A percentile compares a stretch with the other conserved stretches of the same genome.
These are phyloP conservation scores for Xylariaceae sp. DNA, from an alignment of 2,329 filamentous ascomycete genomes.

Conservation along the genomic window DNA sequence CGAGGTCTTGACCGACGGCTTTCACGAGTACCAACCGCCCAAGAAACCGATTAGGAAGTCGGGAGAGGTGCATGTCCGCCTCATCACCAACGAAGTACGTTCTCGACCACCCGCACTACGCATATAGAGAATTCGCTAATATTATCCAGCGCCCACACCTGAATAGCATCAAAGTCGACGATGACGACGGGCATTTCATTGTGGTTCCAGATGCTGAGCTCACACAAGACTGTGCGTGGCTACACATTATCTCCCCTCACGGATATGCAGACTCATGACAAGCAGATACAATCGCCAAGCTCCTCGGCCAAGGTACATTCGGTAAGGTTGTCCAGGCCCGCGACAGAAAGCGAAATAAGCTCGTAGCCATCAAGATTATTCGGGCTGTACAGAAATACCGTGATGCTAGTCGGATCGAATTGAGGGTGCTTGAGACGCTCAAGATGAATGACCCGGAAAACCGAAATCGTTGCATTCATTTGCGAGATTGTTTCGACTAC, in stretches of 20 bases:
- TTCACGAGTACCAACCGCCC: conserved; percentile 78
- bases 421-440: conserved; percentile 86
- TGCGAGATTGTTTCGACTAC: conserved; percentile 96
- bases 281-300: conserved; percentile 78
- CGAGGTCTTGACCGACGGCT: conserved; percentile 66
- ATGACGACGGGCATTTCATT: conserved; percentile 96
- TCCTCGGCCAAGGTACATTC: conserved; percentile 95
- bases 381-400: conserved; percentile 97
- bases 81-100: conserved; percentile 61
- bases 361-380: conserved; percentile 95
- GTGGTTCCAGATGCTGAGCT: conserved; percentile 82
- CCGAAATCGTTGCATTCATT: conserved; percentile 92
- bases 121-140: conserved; percentile 10
- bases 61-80: conserved; percentile 65
- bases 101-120: not conserved
- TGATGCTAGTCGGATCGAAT: conserved; percentile 90
- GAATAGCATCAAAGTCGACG: conserved; percentile 72
- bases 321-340: conserved; percentile 95
- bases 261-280: conserved; percentile 13
- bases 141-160: conserved; percentile 33
- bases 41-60: conserved; percentile 88
- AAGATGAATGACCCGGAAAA: conserved; percentile 89
- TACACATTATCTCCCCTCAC: not conserved
- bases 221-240: conserved; percentile 78
- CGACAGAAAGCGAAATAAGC: conserved; percentile 71